These are phyloP conservation scores for Colletotrichum kahawae DNA, from an alignment of 2,329 filamentous ascomycete species.

Conservation along the genomic window DNA sequence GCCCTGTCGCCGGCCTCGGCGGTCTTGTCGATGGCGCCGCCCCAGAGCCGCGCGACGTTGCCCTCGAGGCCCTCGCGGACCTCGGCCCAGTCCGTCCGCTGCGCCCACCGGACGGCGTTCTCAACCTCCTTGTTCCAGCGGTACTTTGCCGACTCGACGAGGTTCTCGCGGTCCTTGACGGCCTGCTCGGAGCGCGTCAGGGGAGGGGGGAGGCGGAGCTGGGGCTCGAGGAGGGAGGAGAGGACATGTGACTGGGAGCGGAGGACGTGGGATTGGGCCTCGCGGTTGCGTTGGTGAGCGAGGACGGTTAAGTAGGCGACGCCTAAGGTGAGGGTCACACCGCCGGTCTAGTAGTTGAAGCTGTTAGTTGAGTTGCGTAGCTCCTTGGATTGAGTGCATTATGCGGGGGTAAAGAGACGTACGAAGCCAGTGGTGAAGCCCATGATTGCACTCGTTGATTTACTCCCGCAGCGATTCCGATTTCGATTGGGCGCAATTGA, in stretches of 20 bases:
- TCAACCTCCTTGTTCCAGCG: conserved; percentile 79
- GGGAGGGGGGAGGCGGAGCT: conserved; percentile 49
- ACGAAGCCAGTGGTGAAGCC: conserved; percentile 79
- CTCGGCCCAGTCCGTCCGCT: conserved; percentile 69
- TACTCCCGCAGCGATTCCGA: background rate
- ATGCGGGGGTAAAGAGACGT: conserved; percentile 36
- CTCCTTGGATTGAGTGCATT: background rate
- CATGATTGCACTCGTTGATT: conserved; percentile 50
- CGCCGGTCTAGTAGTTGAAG: conserved; percentile 63
- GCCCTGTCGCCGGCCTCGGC: conserved; percentile 31
- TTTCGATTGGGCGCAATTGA: background rate
- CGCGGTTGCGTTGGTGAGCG: conserved; percentile 72
- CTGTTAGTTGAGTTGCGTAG: background rate
- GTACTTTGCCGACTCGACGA: conserved; percentile 74
- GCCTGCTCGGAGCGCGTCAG: conserved; percentile 57
- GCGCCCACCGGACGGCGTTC: conserved; percentile 67
- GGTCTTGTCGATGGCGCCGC: conserved; percentile 38
- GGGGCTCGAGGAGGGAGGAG: conserved; percentile 55
- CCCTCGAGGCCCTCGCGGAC: conserved; percentile 65
- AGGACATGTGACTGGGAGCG: conserved; percentile 62
- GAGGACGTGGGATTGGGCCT: conserved; percentile 60
- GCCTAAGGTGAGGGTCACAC: conserved; percentile 76
- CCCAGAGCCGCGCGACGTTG: conserved; percentile 50
- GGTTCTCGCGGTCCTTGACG: conserved; percentile 55
- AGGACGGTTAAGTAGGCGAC: conserved; percentile 75